Base-by-base conservation (phyloP, 2,329 filamentous ascomycete genomes). In the Apiospora koreana region DNA sequence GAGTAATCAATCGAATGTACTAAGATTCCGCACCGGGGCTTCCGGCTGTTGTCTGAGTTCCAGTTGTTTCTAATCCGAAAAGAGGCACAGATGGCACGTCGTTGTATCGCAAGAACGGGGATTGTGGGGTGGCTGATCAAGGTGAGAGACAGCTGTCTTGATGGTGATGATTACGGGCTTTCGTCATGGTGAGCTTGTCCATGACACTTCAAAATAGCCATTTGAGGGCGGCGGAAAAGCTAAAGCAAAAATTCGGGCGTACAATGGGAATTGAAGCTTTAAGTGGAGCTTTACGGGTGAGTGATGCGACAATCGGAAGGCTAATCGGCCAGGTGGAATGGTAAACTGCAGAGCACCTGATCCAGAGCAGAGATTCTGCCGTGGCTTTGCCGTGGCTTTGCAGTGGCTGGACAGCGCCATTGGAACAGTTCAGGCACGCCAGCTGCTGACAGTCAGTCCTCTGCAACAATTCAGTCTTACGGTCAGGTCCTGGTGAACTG, bases 181-280 rank as follows among this genome's bases (percentile, higher is more conserved):
- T 62, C 54, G 54, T 62, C 54, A 62, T 62, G 31, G 54, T 62
- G 54, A 62, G 54, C 54, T 62, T 62, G 21, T 62, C 54, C 18
- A 62, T 62, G 31, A 62, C 54, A 38, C 31, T 31, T n/a, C 18
- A 38, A n/a, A 62, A 62, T 62, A 38, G n/a, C 54, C 54, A n/a
- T n/a, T 35, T 62, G 28, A 31, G 54, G 31, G 31, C 54, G 21
- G 54, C 54, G 18, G 12, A 62, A 62, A 62, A 62, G 54, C 54
- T 62, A 38, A 62, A 62, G 54, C 54, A 62, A 38, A 62, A 58
- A 35, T 62, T 62, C 31, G 1, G 54, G 28, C 18, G 21, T 62
- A 38, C 31, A 38, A 31, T 38, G 21, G 31, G 31, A 38, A n/a
- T 9, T 38, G 54, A 62, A 62, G 31, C 54, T 12, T 62, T 38